Percentiles rank a stretch among this genome's conserved stretches.
These are phyloP conservation scores for Dryas integrifolia DNA, from an alignment of 331 rosid genomes.

Conservation along the genomic window DNA sequence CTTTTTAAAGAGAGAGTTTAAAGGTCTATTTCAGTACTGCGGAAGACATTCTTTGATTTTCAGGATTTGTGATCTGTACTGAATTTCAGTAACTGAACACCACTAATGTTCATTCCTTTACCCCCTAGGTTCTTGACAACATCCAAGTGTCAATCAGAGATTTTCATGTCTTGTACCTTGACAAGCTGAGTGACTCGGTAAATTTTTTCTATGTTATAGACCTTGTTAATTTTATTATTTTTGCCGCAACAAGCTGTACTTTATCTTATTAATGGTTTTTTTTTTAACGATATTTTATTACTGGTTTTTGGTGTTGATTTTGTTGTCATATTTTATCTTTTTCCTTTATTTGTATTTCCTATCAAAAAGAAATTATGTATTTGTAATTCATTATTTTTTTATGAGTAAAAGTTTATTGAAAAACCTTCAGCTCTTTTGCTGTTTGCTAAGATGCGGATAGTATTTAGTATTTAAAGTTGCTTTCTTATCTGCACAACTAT, in stretches of 20 bases:
- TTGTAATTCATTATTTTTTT: neutral
- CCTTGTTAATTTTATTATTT: slow-evolving; percentile 6
- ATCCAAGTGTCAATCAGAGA: slow-evolving; percentile 81
- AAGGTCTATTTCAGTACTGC: neutral
- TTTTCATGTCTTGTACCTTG: slow-evolving; percentile 65
- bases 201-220: slow-evolving; percentile 12
- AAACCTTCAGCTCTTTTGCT: neutral
- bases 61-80: slow-evolving; percentile 5
- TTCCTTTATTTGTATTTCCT: too few relatives aligned
- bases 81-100: neutral
- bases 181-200: slow-evolving; percentile 56
- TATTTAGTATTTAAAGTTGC: neutral
- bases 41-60: neutral
- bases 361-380: neutral
- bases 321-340: neutral
- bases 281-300: neutral
- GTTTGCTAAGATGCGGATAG: neutral
- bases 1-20: neutral
- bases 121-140: slow-evolving; percentile 71
- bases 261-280: neutral
- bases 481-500: neutral
- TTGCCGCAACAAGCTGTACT: slow-evolving; percentile 6
- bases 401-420: neutral
- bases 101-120: slow-evolving; percentile 19
- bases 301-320: neutral